Percentiles rank a stretch among this genome's conserved stretches.
These are phyloP conservation scores for Tetragonia tetragonoides DNA, from an alignment of 148 eudicot genomes.

Conservation along the genomic window DNA sequence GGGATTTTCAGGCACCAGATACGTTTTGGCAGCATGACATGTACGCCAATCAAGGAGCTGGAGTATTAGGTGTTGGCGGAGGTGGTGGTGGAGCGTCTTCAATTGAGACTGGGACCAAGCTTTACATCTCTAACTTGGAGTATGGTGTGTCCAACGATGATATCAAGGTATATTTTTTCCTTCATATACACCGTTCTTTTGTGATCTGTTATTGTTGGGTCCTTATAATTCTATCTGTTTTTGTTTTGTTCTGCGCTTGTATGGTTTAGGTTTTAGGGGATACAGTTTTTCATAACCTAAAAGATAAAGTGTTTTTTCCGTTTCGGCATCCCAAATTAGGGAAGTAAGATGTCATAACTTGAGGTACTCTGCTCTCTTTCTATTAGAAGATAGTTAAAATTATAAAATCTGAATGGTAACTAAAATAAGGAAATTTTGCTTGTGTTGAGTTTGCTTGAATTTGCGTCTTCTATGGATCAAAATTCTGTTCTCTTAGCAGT, in stretches of 20 bases:
- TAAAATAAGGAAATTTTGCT: too few species aligned
- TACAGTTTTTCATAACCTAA: background rate
- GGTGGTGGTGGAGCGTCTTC: conserved; percentile 42
- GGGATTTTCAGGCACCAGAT: conserved; percentile 53
- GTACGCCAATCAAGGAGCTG: conserved; percentile 48
- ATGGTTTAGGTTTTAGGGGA: conserved; percentile 18
- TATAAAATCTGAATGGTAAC: too few species aligned
- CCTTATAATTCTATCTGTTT: too few species aligned
- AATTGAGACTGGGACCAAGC: conserved; percentile 88
- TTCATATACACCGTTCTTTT: background rate
- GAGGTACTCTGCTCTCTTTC: background rate
- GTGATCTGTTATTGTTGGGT: background rate
- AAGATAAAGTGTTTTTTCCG: background rate
- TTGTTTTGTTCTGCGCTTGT: background rate
- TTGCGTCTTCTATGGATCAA: too few species aligned
- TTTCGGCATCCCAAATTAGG: background rate
- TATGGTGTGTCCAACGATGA: conserved; percentile 91
- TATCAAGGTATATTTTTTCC: conserved; percentile 54
- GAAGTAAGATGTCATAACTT: background rate
- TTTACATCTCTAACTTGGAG: conserved; percentile 82
- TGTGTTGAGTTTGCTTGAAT: too few species aligned
- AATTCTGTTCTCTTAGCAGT: too few species aligned
- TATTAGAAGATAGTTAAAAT: background rate
- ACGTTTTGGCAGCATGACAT: conserved; percentile 71
- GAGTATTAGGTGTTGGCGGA: conserved; percentile 31